phyloP scores from a whole-genome alignment of 139 green algal genomes.

The Tetradesmus obliquus region DNA sequence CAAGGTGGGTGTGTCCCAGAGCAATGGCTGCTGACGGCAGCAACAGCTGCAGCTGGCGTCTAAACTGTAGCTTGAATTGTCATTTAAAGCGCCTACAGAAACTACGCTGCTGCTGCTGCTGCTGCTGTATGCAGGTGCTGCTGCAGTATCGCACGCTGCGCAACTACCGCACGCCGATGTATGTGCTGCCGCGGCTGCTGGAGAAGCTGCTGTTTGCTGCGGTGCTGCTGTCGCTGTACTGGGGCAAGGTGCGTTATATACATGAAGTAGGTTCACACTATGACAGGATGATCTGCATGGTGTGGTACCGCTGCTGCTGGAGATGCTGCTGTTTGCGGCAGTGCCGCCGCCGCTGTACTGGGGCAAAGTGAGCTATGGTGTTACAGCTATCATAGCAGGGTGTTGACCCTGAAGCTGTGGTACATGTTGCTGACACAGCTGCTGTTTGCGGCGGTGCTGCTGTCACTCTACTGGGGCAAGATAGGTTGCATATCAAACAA shows the following conservation, averaged over 20 bases:
- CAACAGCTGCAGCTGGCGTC: too few species aligned
- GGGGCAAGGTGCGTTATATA: background rate
- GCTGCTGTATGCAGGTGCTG: conserved; percentile 42
- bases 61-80: too few species aligned
- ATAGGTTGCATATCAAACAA: too few species aligned
- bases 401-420: too few species aligned
- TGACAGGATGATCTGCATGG: background rate
- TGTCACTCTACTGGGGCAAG: conserved; percentile 7
- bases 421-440: conserved; percentile 49
- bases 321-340: conserved; percentile 66
- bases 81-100: background rate
- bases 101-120: background rate
- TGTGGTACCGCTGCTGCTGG: background rate
- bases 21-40: too few species aligned
- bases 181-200: conserved; percentile 75
- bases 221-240: conserved; percentile 40
- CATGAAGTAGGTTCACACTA: background rate
- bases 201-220: conserved; percentile 73
- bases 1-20: background rate
- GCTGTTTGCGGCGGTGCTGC: background rate
- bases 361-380: background rate
- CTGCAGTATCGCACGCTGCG: conserved; percentile 75
- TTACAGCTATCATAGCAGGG: too few species aligned
- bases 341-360: background rate
- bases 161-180: conserved; percentile 75